Evolutionary conservation across 2,329 filamentous ascomycete species (phyloP), one percentile per base, ranked within the genome.

Genomic region (Diaporthe destruens): DNA sequence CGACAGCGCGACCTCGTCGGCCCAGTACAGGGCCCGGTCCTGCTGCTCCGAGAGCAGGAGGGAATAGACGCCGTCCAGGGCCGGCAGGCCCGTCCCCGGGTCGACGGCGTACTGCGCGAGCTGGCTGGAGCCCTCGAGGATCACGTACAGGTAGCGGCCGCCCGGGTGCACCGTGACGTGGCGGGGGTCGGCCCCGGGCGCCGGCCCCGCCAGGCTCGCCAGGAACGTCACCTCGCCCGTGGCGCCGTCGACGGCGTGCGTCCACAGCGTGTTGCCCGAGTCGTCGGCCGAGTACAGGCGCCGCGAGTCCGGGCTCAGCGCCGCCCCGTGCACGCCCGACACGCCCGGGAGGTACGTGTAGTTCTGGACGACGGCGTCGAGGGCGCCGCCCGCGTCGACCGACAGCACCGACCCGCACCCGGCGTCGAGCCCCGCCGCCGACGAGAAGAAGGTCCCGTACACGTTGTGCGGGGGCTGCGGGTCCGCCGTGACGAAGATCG

Each of bases 251-350:
- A 79, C 75, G 8, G 16, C 54, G 65, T 81, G 80, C 18, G 79
- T 78, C 80, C 79, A 81, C 42, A 82, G 82, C 71, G 83, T 83
- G 77, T 87, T 86, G 66, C 82, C 84, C 34, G 78, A 79, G 75
- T 85, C 82, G 75, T 87, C 85, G 25, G 85, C 85, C 14, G 85
- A 86, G 77, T 86, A 85, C 20, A 87, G 77, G 75, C 84, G 85
- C 55, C 80, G 80, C 71, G 83, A 82, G 34, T 81, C 81, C 5
- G 81, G 80, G 72, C 85, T 84, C 72, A 87, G 84, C 25, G 85
- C 84, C 77, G 84, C 83, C 68, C 85, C 85, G 75, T 87, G 85
- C 49, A 87, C 82, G 47, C 74, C 68, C 0, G 68, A 61, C 1
- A 36, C 12, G 56, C 36, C 54, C 44, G 36, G 29, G 29, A 65